Evolutionary conservation across 129 eudicot genomes (phyloP), one percentile per base, ranked within the genome.

Genomic region (Artemisia argyi): DNA sequence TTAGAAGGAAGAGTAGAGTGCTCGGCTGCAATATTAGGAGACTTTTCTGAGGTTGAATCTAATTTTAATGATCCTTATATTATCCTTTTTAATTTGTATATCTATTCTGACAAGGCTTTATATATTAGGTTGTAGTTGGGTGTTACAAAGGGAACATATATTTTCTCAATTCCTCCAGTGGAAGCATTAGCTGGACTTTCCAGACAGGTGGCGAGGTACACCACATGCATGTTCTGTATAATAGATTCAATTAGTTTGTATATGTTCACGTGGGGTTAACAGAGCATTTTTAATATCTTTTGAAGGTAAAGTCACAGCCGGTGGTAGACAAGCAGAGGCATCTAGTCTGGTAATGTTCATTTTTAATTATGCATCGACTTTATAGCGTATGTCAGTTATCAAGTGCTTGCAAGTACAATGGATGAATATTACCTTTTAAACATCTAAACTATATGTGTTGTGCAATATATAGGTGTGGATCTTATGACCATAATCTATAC

Each of bases 81-180:
- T 46, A 44, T 1, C 47, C 42, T 65, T 74, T 47, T 15, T 44
- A 35, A 24, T 14, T 42, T 56, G 55, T 53, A 30, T 73, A 1
- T 64, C 26, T 76, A 62, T 56, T 56, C 44, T 51, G 50, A 54
- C 57, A 26, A 46, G 42, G 11, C 0, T 0, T 71, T 65, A 15
- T 8, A 13, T 79, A 62, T 58, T 76, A 89, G 92, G 85, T 90
- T 19, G 84, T 89, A 20, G 93, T 94, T 77, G 98, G 98, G 58
- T 94, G 98, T 80, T 94, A 94, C 82, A 73, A 75, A 69, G 98
- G 98, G 66, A 87, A 78, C 42, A 90, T 94, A 69, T 94, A 94
- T 66, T 90, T 94, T 85, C 81, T 94, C 58, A 79, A 84, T 76
- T 78, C 87, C 64, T 59, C 71, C 71, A 79, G 76, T 78, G 98